These are phyloP conservation scores for Apiosordaria backusii DNA, from an alignment of 495 filamentous ascomycete genomes.

Conservation along the genomic window DNA sequence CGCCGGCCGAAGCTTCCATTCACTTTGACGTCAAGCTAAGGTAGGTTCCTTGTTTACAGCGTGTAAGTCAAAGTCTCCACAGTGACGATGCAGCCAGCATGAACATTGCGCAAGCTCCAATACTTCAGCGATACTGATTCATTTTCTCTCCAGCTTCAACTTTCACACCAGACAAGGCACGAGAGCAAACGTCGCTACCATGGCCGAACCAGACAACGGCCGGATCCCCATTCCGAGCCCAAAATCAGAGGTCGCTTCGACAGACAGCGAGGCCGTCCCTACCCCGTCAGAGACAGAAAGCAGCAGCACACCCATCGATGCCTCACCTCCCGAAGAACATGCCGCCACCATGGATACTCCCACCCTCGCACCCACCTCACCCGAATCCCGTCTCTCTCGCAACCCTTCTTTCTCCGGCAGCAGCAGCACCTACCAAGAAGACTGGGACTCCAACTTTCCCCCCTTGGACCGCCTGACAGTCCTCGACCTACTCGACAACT, in stretches of 20 bases:
- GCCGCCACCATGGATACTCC: constrained; percentile 38
- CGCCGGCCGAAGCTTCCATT: too few relatives aligned
- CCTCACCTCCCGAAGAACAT: constrained; percentile 40
- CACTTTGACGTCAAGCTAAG: too few relatives aligned
- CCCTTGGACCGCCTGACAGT: constrained; percentile 89
- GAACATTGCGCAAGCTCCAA: not conserved
- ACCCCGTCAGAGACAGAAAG: constrained; percentile 44
- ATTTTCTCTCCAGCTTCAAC: not conserved
- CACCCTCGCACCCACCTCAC: constrained; percentile 40
- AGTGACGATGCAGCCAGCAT: constrained; percentile 6
- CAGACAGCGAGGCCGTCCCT: constrained; percentile 42
- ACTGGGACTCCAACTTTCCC: constrained; percentile 72
- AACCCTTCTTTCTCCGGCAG: constrained; percentile 72
- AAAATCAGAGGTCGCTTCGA: constrained; percentile 41
- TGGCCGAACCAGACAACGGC: constrained; percentile 46
- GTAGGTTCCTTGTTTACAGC: not conserved
- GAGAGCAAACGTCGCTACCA: constrained; percentile 19
- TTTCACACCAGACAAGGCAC: not conserved
- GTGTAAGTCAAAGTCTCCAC: constrained; percentile 12
- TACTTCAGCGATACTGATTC: not conserved
- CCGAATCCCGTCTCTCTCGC: constrained; percentile 60
- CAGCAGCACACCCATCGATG: constrained; percentile 36
- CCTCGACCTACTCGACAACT: constrained; percentile 90
- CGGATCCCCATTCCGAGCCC: constrained; percentile 32
- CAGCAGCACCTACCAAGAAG: constrained; percentile 71